A percentile compares a stretch with the other conserved stretches of the same genome.
Evolutionary conservation across 179 eudicot genomes (phyloP).

Genomic region (Monotropa hypopitys): DNA sequence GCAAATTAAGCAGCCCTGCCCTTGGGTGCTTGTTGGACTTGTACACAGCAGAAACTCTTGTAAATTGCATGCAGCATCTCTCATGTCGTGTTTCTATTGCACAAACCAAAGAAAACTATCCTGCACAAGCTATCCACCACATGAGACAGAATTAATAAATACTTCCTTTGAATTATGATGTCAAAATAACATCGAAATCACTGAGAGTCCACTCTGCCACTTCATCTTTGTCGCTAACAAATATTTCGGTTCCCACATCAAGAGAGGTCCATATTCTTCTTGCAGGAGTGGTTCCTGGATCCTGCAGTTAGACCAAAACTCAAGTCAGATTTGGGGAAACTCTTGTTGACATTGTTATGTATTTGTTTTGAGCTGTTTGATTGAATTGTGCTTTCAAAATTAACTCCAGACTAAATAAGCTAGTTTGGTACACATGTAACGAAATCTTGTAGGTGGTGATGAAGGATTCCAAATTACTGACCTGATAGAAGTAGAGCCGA

Average conservation of each 20-base stretch:
- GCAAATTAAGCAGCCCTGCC: not conserved
- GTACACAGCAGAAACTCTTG: not conserved
- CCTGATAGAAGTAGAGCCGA: constrained; percentile 54
- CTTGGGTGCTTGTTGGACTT: not conserved
- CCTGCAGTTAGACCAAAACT: constrained; percentile 22
- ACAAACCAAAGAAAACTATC: not conserved
- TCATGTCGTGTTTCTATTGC: not conserved
- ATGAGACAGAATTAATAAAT: not conserved
- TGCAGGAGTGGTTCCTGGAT: constrained; percentile 50
- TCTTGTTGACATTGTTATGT: not conserved
- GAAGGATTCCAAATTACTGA: not conserved
- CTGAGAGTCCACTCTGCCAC: constrained; percentile 56
- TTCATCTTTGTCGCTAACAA: constrained; percentile 23
- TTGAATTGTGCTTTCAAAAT: not conserved
- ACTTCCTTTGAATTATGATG: not conserved
- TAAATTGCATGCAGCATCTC: not conserved
- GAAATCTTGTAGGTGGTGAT: not conserved
- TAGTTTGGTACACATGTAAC: constrained; percentile 40
- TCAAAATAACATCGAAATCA: constrained; percentile 39
- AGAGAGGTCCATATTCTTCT: constrained; percentile 44
- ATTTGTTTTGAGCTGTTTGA: too few species aligned
- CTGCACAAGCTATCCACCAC: not conserved
- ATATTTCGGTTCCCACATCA: constrained; percentile 54
- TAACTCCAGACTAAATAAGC: constrained; percentile 43
- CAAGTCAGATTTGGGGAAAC: not conserved